These are phyloP conservation scores for Saksenaea vasiformis DNA, from an alignment of 371 early-diverging fungal genomes.

Conservation along the genomic window DNA sequence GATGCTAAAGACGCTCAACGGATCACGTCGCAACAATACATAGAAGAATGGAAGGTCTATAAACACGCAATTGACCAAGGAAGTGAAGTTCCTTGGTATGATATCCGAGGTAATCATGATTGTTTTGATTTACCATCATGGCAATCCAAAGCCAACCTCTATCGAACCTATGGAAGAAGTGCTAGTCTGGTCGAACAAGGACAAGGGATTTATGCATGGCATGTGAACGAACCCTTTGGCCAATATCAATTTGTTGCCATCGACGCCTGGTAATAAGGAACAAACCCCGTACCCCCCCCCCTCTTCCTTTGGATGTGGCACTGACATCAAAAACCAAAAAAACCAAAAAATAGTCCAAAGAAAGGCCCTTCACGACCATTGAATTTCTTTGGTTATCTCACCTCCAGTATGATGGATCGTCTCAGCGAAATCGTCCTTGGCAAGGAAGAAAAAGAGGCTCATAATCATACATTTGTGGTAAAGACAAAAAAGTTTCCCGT, in stretches of 20 bases:
- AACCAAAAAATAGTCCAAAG: conserved; percentile 54
- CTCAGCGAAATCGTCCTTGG: conserved; percentile 47
- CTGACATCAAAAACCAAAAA: not conserved
- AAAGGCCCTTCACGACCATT: conserved; percentile 82
- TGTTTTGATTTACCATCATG: conserved; percentile 79
- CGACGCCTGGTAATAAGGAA: conserved; percentile 86
- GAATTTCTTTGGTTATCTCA: conserved; percentile 90
- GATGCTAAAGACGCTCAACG: conserved; percentile 79
- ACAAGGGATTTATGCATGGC: conserved; percentile 57
- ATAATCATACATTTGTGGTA: conserved; percentile 75
- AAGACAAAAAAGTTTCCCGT: not conserved
- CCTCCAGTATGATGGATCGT: conserved; percentile 72
- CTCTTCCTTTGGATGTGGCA: not conserved
- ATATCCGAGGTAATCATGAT: conserved; percentile 87
- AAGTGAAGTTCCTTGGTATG: conserved; percentile 66
- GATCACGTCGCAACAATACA: conserved; percentile 73
- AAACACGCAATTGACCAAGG: conserved; percentile 58
- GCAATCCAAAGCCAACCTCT: conserved; percentile 67
- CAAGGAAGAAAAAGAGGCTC: conserved; percentile 16
- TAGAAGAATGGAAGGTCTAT: conserved; percentile 85
- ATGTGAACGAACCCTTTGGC: conserved; percentile 62
- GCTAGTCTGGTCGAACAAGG: conserved; percentile 51
- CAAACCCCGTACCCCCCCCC: not conserved
- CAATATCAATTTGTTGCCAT: conserved; percentile 82
- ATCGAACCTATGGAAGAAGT: conserved; percentile 55